Percentiles rank a stretch among this genome's conserved stretches.
These are phyloP conservation scores for Anisodus tanguticus DNA, from an alignment of 257 asterid species.

Conservation along the genomic window DNA sequence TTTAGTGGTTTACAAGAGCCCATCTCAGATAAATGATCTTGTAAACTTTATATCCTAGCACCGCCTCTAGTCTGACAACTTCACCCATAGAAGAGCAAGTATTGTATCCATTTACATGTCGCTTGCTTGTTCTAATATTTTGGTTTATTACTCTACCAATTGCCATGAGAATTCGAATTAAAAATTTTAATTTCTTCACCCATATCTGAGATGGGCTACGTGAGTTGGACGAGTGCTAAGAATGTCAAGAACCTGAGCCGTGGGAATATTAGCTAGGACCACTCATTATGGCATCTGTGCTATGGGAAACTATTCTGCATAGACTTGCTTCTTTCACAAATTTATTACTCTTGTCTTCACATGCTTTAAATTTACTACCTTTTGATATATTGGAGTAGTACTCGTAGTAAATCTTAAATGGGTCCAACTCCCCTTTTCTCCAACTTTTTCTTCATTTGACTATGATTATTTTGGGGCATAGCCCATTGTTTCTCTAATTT, in stretches of 20 bases:
- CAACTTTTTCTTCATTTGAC: not conserved
- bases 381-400: not conserved
- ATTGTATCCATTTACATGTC: not conserved
- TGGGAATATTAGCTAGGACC: conserved; percentile 1
- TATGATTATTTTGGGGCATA: not conserved
- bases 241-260: conserved; percentile 18
- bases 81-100: no score
- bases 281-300: conserved; percentile 11
- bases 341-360: conserved; percentile 15
- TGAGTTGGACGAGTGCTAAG: not conserved
- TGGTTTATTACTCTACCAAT: no score
- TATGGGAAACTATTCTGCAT: not conserved
- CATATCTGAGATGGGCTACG: not conserved
- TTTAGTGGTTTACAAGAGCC: no score
- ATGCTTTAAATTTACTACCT: not conserved
- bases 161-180: no score
- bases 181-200: no score
- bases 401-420: not conserved
- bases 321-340: conserved; percentile 14
- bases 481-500: not conserved
- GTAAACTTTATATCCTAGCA: no score
- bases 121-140: not conserved
- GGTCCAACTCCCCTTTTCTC: not conserved
- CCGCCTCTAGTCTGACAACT: no score
- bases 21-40: no score